Conservation (phyloP, 441 rosid genomes). For the Gossypium gossypioides region DNA sequence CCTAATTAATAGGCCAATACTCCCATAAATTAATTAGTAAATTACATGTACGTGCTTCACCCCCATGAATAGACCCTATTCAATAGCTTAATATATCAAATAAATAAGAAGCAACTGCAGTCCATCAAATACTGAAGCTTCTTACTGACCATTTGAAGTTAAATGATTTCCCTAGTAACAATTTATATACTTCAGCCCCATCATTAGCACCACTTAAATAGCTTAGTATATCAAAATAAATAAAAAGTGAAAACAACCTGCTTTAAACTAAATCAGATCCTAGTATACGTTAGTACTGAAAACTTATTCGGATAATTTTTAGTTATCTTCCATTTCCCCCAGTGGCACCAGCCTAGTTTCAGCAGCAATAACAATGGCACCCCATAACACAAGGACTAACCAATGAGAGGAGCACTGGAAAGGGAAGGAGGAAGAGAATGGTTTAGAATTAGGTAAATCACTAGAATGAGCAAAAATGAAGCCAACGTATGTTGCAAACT, state of each 20-base stretch:
- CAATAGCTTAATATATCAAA: neutral
- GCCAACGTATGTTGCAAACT: neutral
- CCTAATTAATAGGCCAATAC: neutral
- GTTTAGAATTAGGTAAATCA: neutral
- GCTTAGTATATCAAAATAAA: neutral
- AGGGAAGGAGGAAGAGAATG: neutral
- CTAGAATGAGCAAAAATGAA: neutral
- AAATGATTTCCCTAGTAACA: neutral
- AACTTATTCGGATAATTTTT: neutral
- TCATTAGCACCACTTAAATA: neutral
- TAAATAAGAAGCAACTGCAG: neutral
- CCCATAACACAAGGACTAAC: neutral
- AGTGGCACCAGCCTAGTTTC: neutral
- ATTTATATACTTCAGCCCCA: neutral
- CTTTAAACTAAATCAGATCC: slow-evolving; percentile 1
- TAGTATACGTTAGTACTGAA: neutral
- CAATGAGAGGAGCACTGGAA: neutral
- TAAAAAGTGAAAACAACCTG: neutral
- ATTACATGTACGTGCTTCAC: neutral
- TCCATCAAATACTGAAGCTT: neutral
- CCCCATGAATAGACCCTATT: neutral
- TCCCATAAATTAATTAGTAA: neutral
- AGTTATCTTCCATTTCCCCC: neutral
- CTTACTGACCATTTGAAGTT: neutral
- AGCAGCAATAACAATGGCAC: neutral